Percentiles rank a stretch among this genome's conserved stretches.
These are phyloP conservation scores for Herpetospermum pedunculosum DNA, from an alignment of 306 rosid genomes.

Conservation along the genomic window DNA sequence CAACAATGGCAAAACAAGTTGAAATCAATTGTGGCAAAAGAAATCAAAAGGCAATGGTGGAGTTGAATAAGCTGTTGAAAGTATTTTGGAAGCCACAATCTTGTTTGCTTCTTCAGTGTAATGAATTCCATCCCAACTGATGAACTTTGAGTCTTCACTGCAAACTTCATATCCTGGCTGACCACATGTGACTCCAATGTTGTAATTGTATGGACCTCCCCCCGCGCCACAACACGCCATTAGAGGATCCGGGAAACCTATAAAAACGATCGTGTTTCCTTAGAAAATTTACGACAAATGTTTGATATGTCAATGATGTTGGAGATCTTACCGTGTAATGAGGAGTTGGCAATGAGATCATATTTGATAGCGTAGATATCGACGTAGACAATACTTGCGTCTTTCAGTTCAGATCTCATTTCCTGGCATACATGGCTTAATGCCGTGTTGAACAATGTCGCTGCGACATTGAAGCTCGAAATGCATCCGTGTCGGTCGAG, in stretches of 20 bases:
- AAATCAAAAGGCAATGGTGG: constrained; percentile 56
- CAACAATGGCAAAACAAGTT: background rate
- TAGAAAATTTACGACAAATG: background rate
- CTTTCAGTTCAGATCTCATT: constrained; percentile 47
- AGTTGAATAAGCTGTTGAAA: constrained; percentile 53
- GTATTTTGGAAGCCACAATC: constrained; percentile 45
- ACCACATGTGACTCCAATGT: constrained; percentile 55
- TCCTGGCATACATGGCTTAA: constrained; percentile 28
- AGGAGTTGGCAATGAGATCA: constrained; percentile 61
- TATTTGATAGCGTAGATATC: constrained; percentile 66
- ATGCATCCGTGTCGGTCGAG: constrained; percentile 65
- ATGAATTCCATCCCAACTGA: constrained; percentile 88
- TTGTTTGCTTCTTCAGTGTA: constrained; percentile 65
- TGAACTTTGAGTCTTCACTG: constrained; percentile 34
- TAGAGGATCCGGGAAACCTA: constrained; percentile 67
- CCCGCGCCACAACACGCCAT: constrained; percentile 88
- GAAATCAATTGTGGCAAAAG: constrained; percentile 39
- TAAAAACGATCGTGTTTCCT: background rate
- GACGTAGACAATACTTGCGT: constrained; percentile 54
- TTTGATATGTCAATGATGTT: no score
- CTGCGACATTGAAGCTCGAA: constrained; percentile 55
- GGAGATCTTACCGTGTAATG: constrained; percentile 42
- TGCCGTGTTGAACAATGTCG: constrained; percentile 56
- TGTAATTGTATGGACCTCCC: constrained; percentile 85
- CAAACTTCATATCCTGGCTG: constrained; percentile 63